Percentiles rank a stretch among this genome's conserved stretches.
Evolutionary conservation across 2,329 filamentous ascomycete species (phyloP).

Genomic region (Fusarium agapanthi): DNA sequence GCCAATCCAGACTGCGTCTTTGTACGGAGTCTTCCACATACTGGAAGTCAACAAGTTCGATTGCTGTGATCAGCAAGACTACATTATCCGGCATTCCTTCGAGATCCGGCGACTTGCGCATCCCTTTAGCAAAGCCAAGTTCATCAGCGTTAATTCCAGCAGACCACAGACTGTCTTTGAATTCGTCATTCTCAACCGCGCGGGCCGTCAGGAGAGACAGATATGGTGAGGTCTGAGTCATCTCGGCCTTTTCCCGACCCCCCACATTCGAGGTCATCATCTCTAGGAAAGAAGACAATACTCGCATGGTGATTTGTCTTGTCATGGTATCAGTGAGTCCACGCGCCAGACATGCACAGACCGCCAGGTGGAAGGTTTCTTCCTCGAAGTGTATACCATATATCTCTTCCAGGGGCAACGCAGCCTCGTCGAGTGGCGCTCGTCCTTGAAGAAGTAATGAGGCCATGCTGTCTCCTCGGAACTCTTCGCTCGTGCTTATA

Average conservation of each 20-base stretch:
- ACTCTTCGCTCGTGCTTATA: constrained; percentile 67
- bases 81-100: constrained; percentile 66
- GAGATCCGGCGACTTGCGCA: constrained; percentile 45
- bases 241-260: constrained; percentile 12
- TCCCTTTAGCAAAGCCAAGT: constrained; percentile 37
- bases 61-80: constrained; percentile 68
- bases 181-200: constrained; percentile 64
- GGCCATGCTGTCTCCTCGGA: constrained; percentile 68
- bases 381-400: constrained; percentile 72
- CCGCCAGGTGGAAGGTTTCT: constrained; percentile 73
- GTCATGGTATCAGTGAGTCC: constrained; percentile 71
- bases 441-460: constrained; percentile 69
- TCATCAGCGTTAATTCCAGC: constrained; percentile 60
- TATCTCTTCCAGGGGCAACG: constrained; percentile 68
- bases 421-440: constrained; percentile 67
- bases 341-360: constrained; percentile 70
- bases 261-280: constrained; percentile 45
- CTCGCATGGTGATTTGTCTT: constrained; percentile 65
- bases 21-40: constrained; percentile 71
- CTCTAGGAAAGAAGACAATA: constrained; percentile 67
- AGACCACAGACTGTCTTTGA: constrained; percentile 70
- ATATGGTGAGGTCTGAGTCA: constrained; percentile 62
- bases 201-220: constrained; percentile 67
- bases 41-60: constrained; percentile 73
- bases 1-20: constrained; percentile 65